Percentiles rank a stretch among this genome's conserved stretches.
Evolutionary conservation across 345 rosid genomes (phyloP).

Genomic region (Bruguiera gymnorhiza): DNA sequence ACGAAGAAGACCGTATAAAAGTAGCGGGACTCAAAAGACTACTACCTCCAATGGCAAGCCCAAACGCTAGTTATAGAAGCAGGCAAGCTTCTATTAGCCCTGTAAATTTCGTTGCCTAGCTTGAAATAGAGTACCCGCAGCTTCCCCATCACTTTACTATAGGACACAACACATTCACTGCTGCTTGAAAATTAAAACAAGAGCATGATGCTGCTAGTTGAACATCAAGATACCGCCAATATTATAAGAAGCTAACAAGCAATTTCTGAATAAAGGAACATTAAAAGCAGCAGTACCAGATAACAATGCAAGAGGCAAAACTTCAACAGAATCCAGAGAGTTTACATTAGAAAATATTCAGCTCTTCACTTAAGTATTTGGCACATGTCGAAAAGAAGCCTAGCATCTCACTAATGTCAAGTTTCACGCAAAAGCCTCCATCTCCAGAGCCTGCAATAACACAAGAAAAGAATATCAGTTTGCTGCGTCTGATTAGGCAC

Average conservation of each 20-base stretch:
- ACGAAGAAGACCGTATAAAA: too few relatives aligned
- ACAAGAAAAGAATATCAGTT: neutral
- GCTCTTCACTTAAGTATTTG: conserved; percentile 5
- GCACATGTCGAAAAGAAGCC: conserved; percentile 1
- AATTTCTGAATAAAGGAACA: neutral
- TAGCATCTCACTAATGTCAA: neutral
- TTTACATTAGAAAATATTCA: neutral
- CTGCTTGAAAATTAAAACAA: too few relatives aligned
- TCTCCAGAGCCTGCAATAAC: conserved; percentile 1
- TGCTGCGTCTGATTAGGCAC: neutral
- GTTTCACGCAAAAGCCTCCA: neutral
- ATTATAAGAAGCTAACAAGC: neutral
- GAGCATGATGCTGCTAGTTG: too few relatives aligned
- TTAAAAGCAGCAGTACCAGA: neutral
- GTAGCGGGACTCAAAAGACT: too few relatives aligned
- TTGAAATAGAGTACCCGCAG: too few relatives aligned
- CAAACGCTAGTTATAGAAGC: too few relatives aligned
- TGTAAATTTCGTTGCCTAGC: too few relatives aligned
- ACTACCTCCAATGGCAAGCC: too few relatives aligned
- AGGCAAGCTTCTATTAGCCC: too few relatives aligned
- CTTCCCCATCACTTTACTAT: too few relatives aligned
- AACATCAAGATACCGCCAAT: too few relatives aligned
- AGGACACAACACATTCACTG: too few relatives aligned
- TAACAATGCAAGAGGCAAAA: neutral
- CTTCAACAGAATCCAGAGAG: neutral